Evolutionary conservation across 2,329 filamentous ascomycete genomes (phyloP), one percentile per base, ranked within the genome.

Genomic region (Cryoendolithus antarcticus): DNA sequence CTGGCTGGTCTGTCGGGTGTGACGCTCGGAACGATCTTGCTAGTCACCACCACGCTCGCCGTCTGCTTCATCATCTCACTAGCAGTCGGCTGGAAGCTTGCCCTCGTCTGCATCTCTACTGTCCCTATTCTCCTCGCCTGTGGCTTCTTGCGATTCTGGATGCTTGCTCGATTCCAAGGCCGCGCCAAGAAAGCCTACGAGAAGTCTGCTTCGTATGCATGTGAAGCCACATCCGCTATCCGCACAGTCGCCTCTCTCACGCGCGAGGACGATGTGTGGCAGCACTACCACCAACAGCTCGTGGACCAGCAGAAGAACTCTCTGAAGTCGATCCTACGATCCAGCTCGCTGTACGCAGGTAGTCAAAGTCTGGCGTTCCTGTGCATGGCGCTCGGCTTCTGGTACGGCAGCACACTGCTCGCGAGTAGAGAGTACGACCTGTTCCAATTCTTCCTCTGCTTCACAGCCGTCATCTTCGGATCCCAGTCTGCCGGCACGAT

Each of bases 401-500:
- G 85, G 85, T 94, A 91, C 53, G 86, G 86, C 44, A 84, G 85
- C 21, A 82, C 71, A 0, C 66, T 91, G 27, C 80, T 94, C 38
- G 78, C 72, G 13, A 71, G 72, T 41, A 55, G 63, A 35, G 82
- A 93, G 57, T 89, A 91, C 59, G 59, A 63, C 48, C 71, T 86
- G 53, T 89, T 89, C 60, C 81, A 88, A 49, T 96, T 96, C 71
- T 96, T 95, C 64, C 70, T 94, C 34, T 86, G 84, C 53, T 95
- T 94, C 63, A 77, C 80, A 44, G 73, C 86, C 34, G 75, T 96
- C 51, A 82, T 95, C 53, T 95, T 93, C 53, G 86, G 88, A 39
- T 82, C 86, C 0, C 89, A 96, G 60, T 91, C 86, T 3, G 89
- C 89, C 2, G 89, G 89, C 6, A 82, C 79, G 9, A 80, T 89